These are phyloP conservation scores for Murraya koenigii DNA, from an alignment of 345 rosid species.

Conservation along the genomic window DNA sequence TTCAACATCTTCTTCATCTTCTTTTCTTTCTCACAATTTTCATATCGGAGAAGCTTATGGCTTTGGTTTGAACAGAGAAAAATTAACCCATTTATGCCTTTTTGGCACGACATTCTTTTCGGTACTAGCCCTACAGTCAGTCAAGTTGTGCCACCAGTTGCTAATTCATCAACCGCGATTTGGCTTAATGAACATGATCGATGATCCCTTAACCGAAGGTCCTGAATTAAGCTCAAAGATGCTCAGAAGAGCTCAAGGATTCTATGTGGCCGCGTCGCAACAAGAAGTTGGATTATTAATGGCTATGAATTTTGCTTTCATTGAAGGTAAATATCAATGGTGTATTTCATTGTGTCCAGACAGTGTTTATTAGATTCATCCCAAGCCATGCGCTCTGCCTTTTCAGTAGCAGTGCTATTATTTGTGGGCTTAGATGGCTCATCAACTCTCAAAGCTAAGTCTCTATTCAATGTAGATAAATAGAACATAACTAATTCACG, in stretches of 20 bases:
- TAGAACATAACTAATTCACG: too few relatives aligned
- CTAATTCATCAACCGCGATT: conserved; percentile 41
- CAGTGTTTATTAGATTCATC: too few relatives aligned
- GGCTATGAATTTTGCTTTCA: conserved; percentile 72
- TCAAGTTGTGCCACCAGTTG: conserved; percentile 33
- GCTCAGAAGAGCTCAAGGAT: conserved; percentile 73
- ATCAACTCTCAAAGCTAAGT: too few relatives aligned
- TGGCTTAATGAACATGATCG: conserved; percentile 58
- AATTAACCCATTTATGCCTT: conserved; percentile 59
- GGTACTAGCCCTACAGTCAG: conserved; percentile 47
- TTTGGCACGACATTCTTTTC: conserved; percentile 61
- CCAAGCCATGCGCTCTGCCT: too few relatives aligned
- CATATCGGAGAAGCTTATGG: conserved; percentile 15
- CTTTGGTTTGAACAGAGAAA: conserved; percentile 40
- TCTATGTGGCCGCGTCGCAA: conserved; percentile 53
- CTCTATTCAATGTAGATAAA: too few relatives aligned
- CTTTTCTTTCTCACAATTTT: conserved; percentile 14
- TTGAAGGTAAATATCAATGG: conserved; percentile 65
- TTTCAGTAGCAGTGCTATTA: too few relatives aligned
- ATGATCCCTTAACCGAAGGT: conserved; percentile 58
- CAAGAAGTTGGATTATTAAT: conserved; percentile 56
- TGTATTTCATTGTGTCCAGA: too few relatives aligned
- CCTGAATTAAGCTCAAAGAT: conserved; percentile 51
- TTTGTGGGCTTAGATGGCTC: too few relatives aligned
- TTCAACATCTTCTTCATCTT: not conserved